These are phyloP conservation scores for Thamnidium elegans DNA, from an alignment of 192 early-diverging fungal species.

Conservation along the genomic window DNA sequence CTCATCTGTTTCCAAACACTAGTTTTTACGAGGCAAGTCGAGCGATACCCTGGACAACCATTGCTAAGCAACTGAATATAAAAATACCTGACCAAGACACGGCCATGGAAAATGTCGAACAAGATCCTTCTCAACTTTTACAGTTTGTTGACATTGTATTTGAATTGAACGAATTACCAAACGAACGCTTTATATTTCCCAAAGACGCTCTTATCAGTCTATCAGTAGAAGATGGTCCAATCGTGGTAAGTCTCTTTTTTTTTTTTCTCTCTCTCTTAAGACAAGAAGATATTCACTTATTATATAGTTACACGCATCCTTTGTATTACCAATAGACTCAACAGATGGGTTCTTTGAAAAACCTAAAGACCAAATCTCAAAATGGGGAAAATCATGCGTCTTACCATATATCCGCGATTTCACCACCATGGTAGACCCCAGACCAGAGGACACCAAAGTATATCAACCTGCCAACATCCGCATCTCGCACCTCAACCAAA, in stretches of 20 bases:
- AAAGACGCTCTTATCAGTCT: constrained; percentile 39
- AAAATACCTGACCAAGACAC: not conserved
- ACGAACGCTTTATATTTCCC: constrained; percentile 51
- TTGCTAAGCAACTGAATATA: constrained; percentile 15
- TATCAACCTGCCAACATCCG: constrained; percentile 29
- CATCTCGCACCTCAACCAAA: not conserved
- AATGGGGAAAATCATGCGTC: constrained; percentile 9
- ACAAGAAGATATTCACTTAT: too few relatives aligned
- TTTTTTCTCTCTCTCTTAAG: too few relatives aligned
- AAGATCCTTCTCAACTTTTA: not conserved
- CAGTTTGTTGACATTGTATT: constrained; percentile 44
- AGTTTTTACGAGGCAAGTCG: constrained; percentile 42
- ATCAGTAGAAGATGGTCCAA: too few relatives aligned
- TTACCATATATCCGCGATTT: not conserved
- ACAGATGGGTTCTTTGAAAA: constrained; percentile 20
- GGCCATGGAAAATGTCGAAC: not conserved
- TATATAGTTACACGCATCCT: constrained; percentile 30
- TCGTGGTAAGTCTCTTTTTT: too few relatives aligned
- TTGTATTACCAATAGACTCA: constrained; percentile 26
- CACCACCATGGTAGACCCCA: not conserved
- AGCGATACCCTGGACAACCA: constrained; percentile 9
- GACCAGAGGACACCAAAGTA: not conserved
- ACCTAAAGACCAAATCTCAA: constrained; percentile 21
- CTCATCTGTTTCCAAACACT: constrained; percentile 49
- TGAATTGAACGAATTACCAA: constrained; percentile 54